Evolutionary conservation across 305 asterid species (phyloP).

Genomic region (Solanum aculeatissimum): DNA sequence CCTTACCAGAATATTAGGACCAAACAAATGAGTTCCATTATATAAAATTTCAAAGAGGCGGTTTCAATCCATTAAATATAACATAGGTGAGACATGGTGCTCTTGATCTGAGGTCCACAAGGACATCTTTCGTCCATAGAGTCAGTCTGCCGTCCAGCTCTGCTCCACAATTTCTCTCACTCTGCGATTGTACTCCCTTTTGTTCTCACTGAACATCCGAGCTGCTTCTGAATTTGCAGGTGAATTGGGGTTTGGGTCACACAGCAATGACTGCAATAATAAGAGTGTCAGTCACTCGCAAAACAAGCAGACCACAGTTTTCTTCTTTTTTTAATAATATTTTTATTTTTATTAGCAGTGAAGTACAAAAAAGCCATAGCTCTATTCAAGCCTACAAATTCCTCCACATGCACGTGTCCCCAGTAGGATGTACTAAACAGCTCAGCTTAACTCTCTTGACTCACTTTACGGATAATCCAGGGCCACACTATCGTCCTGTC

Average conservation of each 20-base stretch:
- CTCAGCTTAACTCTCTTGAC: neutral
- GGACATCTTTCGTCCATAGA: constrained; percentile 7
- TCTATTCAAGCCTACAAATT: neutral
- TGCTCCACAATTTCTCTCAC: constrained; percentile 74
- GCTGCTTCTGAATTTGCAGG: constrained; percentile 80
- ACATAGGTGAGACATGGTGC: constrained; percentile 4
- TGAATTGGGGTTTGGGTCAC: constrained; percentile 73
- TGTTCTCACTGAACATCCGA: constrained; percentile 58
- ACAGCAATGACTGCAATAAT: constrained; percentile 44
- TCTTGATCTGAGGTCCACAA: neutral
- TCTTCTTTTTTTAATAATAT: neutral
- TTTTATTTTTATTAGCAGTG: neutral
- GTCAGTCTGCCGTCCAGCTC: constrained; percentile 66
- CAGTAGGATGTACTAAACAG: neutral
- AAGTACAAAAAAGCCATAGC: neutral
- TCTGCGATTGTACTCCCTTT: constrained; percentile 63
- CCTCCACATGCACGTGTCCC: neutral
- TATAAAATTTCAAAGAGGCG: neutral
- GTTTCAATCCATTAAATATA: neutral
- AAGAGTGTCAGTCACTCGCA: neutral
- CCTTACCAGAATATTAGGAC: constrained; percentile 7
- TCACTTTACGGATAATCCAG: neutral
- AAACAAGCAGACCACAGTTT: neutral
- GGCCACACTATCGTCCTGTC: neutral
- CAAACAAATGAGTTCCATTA: neutral